Percentiles rank a stretch among this genome's conserved stretches.
Evolutionary conservation across 2,329 filamentous ascomycete species (phyloP).

Genomic region (Arachnomyces sp.): DNA sequence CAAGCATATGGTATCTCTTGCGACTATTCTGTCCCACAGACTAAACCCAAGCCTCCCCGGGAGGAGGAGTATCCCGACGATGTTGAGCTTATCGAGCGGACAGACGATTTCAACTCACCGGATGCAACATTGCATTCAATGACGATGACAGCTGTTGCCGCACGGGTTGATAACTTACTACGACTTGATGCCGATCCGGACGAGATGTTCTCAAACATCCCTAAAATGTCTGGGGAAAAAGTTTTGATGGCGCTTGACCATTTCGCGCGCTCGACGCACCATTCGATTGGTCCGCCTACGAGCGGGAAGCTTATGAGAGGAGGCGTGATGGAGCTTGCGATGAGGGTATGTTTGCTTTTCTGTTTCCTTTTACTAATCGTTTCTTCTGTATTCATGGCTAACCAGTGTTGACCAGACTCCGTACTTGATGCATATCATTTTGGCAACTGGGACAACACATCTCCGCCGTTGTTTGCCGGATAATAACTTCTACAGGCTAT

Average conservation of each 20-base stretch:
- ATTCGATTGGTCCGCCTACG: slow-evolving; percentile 11
- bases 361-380: background rate
- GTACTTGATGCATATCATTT: slow-evolving; percentile 31
- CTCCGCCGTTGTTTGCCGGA: slow-evolving; percentile 22
- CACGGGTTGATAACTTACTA: slow-evolving; percentile 18
- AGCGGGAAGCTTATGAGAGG: slow-evolving; percentile 15
- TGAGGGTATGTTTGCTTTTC: slow-evolving; percentile 18
- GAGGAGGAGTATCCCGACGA: too few relatives aligned
- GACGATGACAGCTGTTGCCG: slow-evolving; percentile 9
- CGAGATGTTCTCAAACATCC: too few relatives aligned
- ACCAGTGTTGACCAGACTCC: slow-evolving; percentile 19
- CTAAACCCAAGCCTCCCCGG: background rate
- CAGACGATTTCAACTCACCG: background rate
- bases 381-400: background rate
- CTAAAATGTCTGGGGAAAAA: background rate
- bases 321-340: slow-evolving; percentile 23
- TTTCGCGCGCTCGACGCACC: slow-evolving; percentile 17
- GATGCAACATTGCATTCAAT: slow-evolving; percentile 4
- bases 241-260: slow-evolving; percentile 21
- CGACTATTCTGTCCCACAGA: slow-evolving; percentile 17
- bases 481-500: slow-evolving; percentile 19
- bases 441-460: slow-evolving; percentile 25
- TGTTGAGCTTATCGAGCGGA: too few relatives aligned
- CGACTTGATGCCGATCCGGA: slow-evolving; percentile 3
- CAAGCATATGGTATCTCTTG: slow-evolving; percentile 24